These are phyloP conservation scores for Verticillium dahliae DNA, from an alignment of 2,329 filamentous ascomycete genomes.

Conservation along the genomic window DNA sequence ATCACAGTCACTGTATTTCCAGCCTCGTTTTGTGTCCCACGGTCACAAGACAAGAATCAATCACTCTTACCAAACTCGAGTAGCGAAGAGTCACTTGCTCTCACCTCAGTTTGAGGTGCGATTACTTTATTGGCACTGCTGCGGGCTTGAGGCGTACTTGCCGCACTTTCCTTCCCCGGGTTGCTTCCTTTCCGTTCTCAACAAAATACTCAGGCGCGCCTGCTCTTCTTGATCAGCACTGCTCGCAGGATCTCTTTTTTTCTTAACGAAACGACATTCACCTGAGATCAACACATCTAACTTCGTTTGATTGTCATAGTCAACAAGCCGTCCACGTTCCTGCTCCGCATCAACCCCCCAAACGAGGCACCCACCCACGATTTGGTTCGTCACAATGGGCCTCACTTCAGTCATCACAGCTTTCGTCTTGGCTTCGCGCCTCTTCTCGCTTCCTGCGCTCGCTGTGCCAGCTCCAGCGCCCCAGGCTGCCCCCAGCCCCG, in stretches of 20 bases:
- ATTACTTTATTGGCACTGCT: background rate
- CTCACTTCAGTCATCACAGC: constrained; percentile 34
- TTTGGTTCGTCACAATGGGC: constrained; percentile 35
- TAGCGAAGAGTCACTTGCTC: background rate
- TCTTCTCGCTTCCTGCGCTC: constrained; percentile 24
- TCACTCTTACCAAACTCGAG: background rate
- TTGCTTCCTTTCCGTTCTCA: constrained; percentile 2
- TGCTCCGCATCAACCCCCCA: constrained; percentile 4
- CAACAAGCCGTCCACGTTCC: background rate
- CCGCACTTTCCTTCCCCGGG: background rate
- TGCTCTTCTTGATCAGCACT: background rate
- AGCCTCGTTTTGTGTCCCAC: background rate
- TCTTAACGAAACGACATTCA: too few relatives aligned
- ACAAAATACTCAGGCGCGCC: background rate
- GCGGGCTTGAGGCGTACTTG: background rate
- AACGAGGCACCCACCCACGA: constrained; percentile 14
- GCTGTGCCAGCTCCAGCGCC: constrained; percentile 21
- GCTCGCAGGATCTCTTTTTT: background rate
- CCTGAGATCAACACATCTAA: too few relatives aligned
- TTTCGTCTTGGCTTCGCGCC: constrained; percentile 34
- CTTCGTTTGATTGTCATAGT: too few relatives aligned
- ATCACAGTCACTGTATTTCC: background rate
- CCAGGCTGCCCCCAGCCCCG: constrained; percentile 11
- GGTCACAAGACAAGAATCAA: background rate
- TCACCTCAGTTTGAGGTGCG: background rate